Evolutionary conservation across 306 rosid species (phyloP).

Genomic region (Vigna nakashimae): DNA sequence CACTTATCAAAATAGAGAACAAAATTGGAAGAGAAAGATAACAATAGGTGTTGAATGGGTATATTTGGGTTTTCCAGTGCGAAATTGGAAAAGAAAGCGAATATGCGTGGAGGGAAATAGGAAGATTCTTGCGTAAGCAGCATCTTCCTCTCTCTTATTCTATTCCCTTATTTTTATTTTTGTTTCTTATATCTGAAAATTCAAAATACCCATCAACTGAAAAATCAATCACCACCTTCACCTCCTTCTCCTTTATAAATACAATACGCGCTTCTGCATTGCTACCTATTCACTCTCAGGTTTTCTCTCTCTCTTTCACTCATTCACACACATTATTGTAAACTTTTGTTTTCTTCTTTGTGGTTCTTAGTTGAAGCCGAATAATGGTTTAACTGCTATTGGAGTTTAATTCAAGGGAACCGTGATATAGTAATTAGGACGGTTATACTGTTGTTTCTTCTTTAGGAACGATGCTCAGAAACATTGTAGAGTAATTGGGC

Average conservation of each 20-base stretch:
- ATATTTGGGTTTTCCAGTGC: slow-evolving; percentile 10
- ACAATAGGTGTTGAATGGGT: background rate
- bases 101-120: slow-evolving; percentile 51
- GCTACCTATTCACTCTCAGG: slow-evolving; percentile 54
- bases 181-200: slow-evolving; percentile 4
- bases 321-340: background rate
- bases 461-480: slow-evolving; percentile 18
- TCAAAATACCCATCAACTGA: slow-evolving; percentile 33
- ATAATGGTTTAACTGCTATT: background rate
- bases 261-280: background rate
- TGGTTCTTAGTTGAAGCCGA: background rate
- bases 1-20: background rate
- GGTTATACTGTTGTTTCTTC: no score
- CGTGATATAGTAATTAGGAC: no score
- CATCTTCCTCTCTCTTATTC: slow-evolving; percentile 58
- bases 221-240: slow-evolving; percentile 28
- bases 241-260: slow-evolving; percentile 17
- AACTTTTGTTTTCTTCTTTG: background rate
- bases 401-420: background rate
- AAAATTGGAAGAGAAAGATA: background rate
- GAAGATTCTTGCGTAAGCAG: slow-evolving; percentile 64
- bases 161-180: slow-evolving; percentile 21
- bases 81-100: slow-evolving; percentile 35
- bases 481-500: background rate
- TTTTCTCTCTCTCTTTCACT: slow-evolving; percentile 27